Conservation (phyloP, 163 green algal genomes). For the Scenedesmus sp. region DNA sequence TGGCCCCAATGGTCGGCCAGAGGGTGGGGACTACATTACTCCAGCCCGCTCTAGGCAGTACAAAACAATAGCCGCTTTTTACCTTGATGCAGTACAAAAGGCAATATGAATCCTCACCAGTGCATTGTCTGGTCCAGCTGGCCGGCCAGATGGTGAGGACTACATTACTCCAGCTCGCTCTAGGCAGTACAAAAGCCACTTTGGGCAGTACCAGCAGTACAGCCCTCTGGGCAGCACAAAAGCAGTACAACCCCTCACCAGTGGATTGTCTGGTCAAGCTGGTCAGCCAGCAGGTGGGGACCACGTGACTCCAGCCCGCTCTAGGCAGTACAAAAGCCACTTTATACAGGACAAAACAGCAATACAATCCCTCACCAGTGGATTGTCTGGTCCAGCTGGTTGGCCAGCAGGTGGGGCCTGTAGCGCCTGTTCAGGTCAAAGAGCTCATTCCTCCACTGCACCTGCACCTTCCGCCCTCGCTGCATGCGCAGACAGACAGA, state of each 20-base stretch:
- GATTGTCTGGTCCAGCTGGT: slow-evolving; percentile 11
- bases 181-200: too few relatives aligned
- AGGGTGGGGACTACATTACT: neutral
- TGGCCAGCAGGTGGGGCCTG: neutral
- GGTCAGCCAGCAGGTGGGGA: slow-evolving; percentile 7
- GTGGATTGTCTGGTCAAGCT: slow-evolving; percentile 16
- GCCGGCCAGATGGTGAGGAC: neutral
- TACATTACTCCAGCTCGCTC: too few relatives aligned
- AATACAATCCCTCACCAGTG: neutral
- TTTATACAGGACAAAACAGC: too few relatives aligned
- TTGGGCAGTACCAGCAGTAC: too few relatives aligned
- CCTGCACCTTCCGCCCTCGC: neutral
- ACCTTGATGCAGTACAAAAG: too few relatives aligned
- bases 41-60: too few relatives aligned
- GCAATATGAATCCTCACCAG: neutral
- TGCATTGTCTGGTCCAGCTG: slow-evolving; percentile 3
- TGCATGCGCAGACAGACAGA: neutral
- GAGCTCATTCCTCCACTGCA: slow-evolving; percentile 16
- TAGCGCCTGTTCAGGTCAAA: neutral
- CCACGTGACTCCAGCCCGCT: too few relatives aligned
- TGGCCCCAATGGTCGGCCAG: neutral
- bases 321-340: too few relatives aligned
- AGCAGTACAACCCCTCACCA: neutral
- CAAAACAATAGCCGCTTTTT: too few relatives aligned
- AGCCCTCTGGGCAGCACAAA: too few relatives aligned